A percentile compares a stretch with the other conserved stretches of the same genome.
Conservation (phyloP, 345 rosid species). For the Pugionium cornutum region DNA sequence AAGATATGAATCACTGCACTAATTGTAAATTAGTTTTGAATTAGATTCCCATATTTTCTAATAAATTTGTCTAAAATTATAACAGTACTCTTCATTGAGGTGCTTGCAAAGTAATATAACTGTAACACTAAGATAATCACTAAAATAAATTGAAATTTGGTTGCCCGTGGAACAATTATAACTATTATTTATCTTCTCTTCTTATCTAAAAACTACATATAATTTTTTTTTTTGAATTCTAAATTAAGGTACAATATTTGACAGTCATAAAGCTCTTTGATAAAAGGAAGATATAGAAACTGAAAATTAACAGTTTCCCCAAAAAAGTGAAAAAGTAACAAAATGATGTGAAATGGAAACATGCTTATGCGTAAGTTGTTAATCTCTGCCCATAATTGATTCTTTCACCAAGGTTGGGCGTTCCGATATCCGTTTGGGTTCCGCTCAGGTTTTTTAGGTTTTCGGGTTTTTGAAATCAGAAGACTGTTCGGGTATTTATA, state of each 20-base stretch:
- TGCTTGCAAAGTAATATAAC: slow-evolving; percentile 18
- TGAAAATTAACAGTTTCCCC: too few relatives aligned
- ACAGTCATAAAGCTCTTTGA: slow-evolving; percentile 18
- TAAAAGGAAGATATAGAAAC: not conserved
- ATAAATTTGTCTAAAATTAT: not conserved
- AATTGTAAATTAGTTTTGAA: too few relatives aligned
- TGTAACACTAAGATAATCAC: slow-evolving; percentile 7
- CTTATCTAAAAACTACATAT: not conserved
- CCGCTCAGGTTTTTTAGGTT: too few relatives aligned
- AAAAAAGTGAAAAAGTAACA: not conserved
- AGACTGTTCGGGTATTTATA: too few relatives aligned
- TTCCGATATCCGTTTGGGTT: too few relatives aligned
- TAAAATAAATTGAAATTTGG: slow-evolving; percentile 15
- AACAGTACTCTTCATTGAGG: slow-evolving; percentile 5
- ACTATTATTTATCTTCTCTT: not conserved
- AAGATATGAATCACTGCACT: too few relatives aligned
- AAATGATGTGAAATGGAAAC: too few relatives aligned
- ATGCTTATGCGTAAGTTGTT: too few relatives aligned
- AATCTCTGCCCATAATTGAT: too few relatives aligned
- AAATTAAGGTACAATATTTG: not conserved
- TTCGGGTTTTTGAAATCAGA: too few relatives aligned
- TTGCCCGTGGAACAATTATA: slow-evolving; percentile 14
- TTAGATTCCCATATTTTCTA: too few relatives aligned
- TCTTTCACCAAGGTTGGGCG: too few relatives aligned
- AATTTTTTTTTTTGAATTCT: not conserved